Conservation (phyloP, 2,329 filamentous ascomycete genomes). For the Pseudogymnoascus sp. region DNA sequence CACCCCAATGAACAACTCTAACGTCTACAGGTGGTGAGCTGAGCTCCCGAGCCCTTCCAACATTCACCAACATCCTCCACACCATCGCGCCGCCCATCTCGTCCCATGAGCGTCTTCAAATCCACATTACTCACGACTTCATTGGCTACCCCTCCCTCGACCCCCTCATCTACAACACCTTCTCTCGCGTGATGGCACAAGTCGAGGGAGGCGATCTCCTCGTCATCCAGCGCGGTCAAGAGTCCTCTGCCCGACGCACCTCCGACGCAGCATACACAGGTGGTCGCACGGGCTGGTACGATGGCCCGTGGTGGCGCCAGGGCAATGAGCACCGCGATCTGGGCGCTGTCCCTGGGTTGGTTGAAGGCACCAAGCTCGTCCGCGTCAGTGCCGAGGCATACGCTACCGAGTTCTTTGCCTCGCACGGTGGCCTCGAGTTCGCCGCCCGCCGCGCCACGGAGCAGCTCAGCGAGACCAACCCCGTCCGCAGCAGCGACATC, state of each 20-base stretch:
- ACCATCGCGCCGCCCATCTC: slow-evolving; percentile 94
- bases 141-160: slow-evolving; percentile 91
- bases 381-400: slow-evolving; percentile 85
- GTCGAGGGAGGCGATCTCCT: slow-evolving; percentile 94
- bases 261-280: slow-evolving; percentile 51
- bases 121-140: slow-evolving; percentile 95
- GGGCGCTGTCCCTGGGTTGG: slow-evolving; percentile 68
- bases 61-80: slow-evolving; percentile 89
- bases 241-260: slow-evolving; percentile 62
- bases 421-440: slow-evolving; percentile 68
- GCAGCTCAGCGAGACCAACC: slow-evolving; percentile 73
- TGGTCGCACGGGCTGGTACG: slow-evolving; percentile 66
- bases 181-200: slow-evolving; percentile 95
- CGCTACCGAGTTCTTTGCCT: slow-evolving; percentile 72
- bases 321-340: slow-evolving; percentile 62
- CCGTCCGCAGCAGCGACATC: slow-evolving; percentile 85
- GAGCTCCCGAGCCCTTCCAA: slow-evolving; percentile 77
- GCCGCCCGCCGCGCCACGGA: slow-evolving; percentile 74
- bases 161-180: slow-evolving; percentile 82
- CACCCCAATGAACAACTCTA: neutral
- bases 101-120: slow-evolving; percentile 91
- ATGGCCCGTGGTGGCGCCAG: slow-evolving; percentile 94
- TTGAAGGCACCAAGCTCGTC: slow-evolving; percentile 85
- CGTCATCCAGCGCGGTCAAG: slow-evolving; percentile 87
- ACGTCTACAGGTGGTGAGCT: slow-evolving; percentile 66